Base-by-base conservation (phyloP, 768 basidiomycete genomes). In the Phanerodontia chrysosporium region DNA sequence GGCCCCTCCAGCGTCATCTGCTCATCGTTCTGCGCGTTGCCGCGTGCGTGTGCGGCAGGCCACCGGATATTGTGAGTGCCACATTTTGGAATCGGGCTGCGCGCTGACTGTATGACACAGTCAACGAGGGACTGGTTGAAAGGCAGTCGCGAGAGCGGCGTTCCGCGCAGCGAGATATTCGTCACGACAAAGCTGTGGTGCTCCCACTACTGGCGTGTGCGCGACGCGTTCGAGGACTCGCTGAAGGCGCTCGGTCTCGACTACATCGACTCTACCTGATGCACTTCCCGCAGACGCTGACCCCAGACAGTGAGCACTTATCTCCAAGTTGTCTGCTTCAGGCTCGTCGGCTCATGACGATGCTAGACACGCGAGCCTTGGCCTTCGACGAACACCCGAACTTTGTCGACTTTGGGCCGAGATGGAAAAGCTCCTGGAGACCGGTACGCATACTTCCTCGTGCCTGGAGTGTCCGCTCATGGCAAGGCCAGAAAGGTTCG, bases 181-280 rank as follows among this genome's bases (percentile, higher is more conserved):
- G 62, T 83, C 10, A 80, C 80, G 7, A 83, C 82, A 16, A 84
- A 84, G 62, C 68, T 82, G 29, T 66, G 70, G 76, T 77, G 54
- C n/a, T n/a, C n/a, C n/a, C n/a, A n/a, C n/a, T n/a, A n/a, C n/a
- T n/a, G n/a, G n/a, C 52, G 65, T 10, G 74, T 75, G 4, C 45
- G 58, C 13, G 64, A 67, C 29, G 68, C 65, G 1, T 70, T 77
- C 45, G 65, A 75, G 21, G 61, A 58, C 9, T 72, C 70, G 14
- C 55, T 76, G 7, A 48, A 61, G 8, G 59, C 55, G 14, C 70
- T 76, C 12, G 70, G 66, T 14, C 18, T 68, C 21, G 74, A 69
- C 1, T 76, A 77, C 58, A 69, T 78, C 57, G 75, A 78, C 64
- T 76, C 28, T 73, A 71, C 58, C 70, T 75, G 44, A 70, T 75